phyloP scores from a whole-genome alignment of 23 red algal genomes.

The Gracilariopsis chorda region DNA sequence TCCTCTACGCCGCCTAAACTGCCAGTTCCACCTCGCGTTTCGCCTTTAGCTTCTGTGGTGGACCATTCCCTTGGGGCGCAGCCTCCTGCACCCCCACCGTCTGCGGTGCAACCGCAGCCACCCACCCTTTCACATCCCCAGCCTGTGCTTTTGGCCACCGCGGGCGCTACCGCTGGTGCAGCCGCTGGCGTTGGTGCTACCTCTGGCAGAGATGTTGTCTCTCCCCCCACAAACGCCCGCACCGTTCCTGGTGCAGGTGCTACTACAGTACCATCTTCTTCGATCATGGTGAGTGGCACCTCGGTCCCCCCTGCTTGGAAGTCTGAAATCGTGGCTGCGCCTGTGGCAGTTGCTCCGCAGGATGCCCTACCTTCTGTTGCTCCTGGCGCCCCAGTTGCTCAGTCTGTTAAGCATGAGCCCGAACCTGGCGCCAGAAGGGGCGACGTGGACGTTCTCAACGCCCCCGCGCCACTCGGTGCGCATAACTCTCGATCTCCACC shows the following conservation, averaged over 20 bases:
- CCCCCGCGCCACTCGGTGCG: background rate
- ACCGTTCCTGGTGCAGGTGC: background rate
- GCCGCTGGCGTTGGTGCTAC: background rate
- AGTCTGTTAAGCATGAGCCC: background rate
- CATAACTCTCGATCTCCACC: background rate
- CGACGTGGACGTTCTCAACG: background rate
- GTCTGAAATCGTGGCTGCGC: background rate
- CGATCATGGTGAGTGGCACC: too few species aligned
- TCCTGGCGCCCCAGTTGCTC: too few species aligned
- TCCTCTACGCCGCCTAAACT: background rate
- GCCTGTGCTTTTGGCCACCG: background rate
- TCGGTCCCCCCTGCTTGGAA: background rate
- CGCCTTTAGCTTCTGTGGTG: background rate
- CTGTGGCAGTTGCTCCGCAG: too few species aligned
- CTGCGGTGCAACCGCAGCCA: too few species aligned
- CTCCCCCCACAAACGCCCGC: background rate
- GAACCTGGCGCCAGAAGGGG: too few species aligned
- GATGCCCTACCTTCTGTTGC: too few species aligned
- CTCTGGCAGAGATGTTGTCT: too few species aligned
- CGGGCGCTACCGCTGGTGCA: background rate
- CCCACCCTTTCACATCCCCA: too few species aligned
- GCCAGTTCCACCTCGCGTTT: background rate
- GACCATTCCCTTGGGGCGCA: background rate
- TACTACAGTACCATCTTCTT: background rate
- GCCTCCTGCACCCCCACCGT: too few species aligned